These are phyloP conservation scores for Syzygium grande DNA, from an alignment of 345 rosid genomes.

Conservation along the genomic window DNA sequence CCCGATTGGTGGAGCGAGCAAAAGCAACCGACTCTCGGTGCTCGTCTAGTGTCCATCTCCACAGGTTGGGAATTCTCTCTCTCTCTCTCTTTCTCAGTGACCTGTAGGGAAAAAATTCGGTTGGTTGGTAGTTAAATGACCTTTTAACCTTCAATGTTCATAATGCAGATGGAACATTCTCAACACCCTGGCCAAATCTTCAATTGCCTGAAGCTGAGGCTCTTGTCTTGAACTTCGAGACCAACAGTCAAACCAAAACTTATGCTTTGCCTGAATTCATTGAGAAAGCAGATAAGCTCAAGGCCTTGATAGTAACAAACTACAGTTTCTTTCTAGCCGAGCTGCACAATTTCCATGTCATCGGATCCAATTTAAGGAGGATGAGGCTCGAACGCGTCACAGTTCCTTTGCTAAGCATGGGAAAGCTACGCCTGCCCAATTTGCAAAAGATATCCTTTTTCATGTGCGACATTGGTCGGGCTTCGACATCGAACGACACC, in stretches of 20 bases:
- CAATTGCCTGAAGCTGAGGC: slow-evolving; percentile 33
- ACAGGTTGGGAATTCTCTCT: slow-evolving; percentile 16
- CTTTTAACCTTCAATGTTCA: neutral
- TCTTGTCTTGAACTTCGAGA: slow-evolving; percentile 27
- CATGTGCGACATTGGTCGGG: slow-evolving; percentile 31
- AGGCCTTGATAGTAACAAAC: slow-evolving; percentile 32
- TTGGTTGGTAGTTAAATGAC: neutral
- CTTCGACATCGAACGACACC: neutral
- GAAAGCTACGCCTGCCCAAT: slow-evolving; percentile 1
- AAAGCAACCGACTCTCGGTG: slow-evolving; percentile 1
- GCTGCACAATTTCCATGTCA: slow-evolving; percentile 20
- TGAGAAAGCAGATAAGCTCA: slow-evolving; percentile 26
- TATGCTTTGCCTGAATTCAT: slow-evolving; percentile 44
- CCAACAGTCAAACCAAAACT: neutral
- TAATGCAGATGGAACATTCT: slow-evolving; percentile 35
- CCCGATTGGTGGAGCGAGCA: slow-evolving; percentile 39
- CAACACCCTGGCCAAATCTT: slow-evolving; percentile 26
- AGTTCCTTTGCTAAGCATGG: slow-evolving; percentile 8
- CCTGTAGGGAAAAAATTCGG: fast-evolving
- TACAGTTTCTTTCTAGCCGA: slow-evolving; percentile 16
- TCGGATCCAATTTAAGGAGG: slow-evolving; percentile 39
- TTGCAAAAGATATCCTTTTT: slow-evolving; percentile 36
- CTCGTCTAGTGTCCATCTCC: slow-evolving; percentile 34
- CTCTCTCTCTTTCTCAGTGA: neutral
- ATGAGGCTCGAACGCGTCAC: slow-evolving; percentile 38